These are phyloP conservation scores for Monilinia vaccinii-corymbosi DNA, from an alignment of 2,329 filamentous ascomycete genomes.

Conservation along the genomic window DNA sequence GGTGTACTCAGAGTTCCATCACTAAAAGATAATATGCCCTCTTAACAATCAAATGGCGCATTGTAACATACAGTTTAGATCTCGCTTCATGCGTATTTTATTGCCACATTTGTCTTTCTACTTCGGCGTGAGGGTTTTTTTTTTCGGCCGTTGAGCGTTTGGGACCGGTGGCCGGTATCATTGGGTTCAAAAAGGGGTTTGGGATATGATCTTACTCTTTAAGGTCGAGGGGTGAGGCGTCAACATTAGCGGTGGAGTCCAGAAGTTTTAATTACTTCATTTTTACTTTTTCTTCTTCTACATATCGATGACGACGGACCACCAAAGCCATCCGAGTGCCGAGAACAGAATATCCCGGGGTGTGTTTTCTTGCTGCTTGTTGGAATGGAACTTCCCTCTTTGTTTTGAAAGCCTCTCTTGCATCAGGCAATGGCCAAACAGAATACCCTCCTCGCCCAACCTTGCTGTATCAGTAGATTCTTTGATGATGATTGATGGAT, in stretches of 20 bases:
- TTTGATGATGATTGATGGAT: conserved; percentile 6
- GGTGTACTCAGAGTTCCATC: conserved; percentile 9
- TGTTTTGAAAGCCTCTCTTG: not conserved
- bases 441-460: not conserved
- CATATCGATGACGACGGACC: not conserved
- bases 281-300: not conserved
- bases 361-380: not conserved
- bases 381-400: not conserved
- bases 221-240: conserved; percentile 7
- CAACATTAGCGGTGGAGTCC: conserved; percentile 5
- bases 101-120: conserved; percentile 16
- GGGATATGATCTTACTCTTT: conserved; percentile 13
- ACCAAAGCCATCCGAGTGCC: not conserved
- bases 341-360: not conserved
- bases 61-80: conserved; percentile 33
- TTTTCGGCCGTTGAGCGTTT: conserved; percentile 17
- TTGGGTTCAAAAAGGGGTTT: conserved; percentile 22
- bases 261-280: not conserved
- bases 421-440: conserved; percentile 1
- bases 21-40: conserved; percentile 13
- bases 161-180: conserved; percentile 11
- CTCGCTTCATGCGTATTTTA: conserved; percentile 17
- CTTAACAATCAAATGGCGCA: conserved; percentile 22
- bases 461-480: conserved; percentile 4
- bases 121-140: conserved; percentile 16